Evolutionary conservation across 805 yeast genomes (phyloP).

Genomic region (Zygotorulaspora chibaensis): DNA sequence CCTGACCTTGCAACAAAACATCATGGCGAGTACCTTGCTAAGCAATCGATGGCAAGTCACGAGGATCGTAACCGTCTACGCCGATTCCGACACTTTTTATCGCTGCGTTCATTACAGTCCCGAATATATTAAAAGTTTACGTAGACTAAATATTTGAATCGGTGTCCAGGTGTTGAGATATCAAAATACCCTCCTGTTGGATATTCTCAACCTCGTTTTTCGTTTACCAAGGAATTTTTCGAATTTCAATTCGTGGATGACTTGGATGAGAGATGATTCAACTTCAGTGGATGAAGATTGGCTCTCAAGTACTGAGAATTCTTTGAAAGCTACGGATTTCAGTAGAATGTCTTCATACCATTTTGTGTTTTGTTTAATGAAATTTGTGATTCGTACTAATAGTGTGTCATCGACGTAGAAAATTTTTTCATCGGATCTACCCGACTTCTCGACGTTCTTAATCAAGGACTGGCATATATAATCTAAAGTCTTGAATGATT

Average conservation of each 20-base stretch:
- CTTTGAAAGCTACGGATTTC: conserved; percentile 17
- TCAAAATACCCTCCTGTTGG: conserved; percentile 21
- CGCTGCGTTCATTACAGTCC: no score
- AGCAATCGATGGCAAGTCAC: no score
- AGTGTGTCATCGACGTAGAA: conserved; percentile 18
- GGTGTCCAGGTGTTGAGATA: no score
- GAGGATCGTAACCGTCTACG: no score
- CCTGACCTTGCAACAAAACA: no score
- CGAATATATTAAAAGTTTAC: no score
- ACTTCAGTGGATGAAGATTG: not conserved
- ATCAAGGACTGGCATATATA: conserved; percentile 11
- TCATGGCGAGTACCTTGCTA: no score
- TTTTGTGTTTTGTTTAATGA: conserved; percentile 14
- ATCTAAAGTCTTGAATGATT: conserved; percentile 18
- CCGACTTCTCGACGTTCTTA: conserved; percentile 13
- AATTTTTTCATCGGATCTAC: conserved; percentile 10
- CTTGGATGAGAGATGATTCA: not conserved
- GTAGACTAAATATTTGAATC: no score
- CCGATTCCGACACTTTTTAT: no score
- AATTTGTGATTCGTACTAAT: conserved; percentile 15
- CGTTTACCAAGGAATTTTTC: conserved; percentile 15
- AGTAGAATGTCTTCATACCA: conserved; percentile 18
- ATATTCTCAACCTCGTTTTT: conserved; percentile 18
- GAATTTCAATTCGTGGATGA: conserved; percentile 6
- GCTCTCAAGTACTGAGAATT: conserved; percentile 9